Base-by-base conservation (phyloP, 129 eudicot genomes). In the Heracleum sosnowskyi region DNA sequence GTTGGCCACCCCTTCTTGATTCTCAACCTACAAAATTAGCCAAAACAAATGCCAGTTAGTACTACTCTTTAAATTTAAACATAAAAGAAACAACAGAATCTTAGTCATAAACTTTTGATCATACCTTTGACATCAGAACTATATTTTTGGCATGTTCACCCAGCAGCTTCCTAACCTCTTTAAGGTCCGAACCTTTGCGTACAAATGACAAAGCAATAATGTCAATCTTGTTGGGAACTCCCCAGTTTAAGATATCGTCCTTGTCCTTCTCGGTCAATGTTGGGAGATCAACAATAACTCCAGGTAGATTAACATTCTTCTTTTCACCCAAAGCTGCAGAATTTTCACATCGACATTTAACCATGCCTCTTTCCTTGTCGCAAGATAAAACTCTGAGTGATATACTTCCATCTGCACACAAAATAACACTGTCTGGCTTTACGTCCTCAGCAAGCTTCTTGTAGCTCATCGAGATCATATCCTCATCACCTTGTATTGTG, bases 81-180 rank as follows among this genome's bases (percentile, higher is more conserved):
- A 39, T 24, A 41, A 40, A 11, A 72, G 5, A 29, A 3, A 29
- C 39, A 40, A n/a, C n/a, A n/a, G 1, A 39, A 35, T 5, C 11
- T 41, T 29, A 22, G 69, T 51, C 11, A 57, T 0, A 5, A 46
- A 46, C 51, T 46, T 46, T 15, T 46, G 29, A 15, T 17, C 82
- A 63, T 49, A 90, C 96, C 96, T 90, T 90, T n/a, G 96, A 90
- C 96, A 90, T 90, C 70, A 90, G 85, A 41, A 86, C 87, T 66
- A 90, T 90, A 81, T 55, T 85, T 78, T 86, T 88, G 7, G 91
- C 86, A 39, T 88, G 88, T 55, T 84, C 82, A 0, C 96, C 96
- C 37, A 90, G 91, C 36, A 90, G 77, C 75, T 90, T 90, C 24
- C 96, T 77, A 47, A 90, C 96, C 86, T 86, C 83, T 7, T 88